Percentiles rank a stretch among this genome's conserved stretches.
Evolutionary conservation across 129 eudicot genomes (phyloP).

Genomic region (Escallonia rubra): DNA sequence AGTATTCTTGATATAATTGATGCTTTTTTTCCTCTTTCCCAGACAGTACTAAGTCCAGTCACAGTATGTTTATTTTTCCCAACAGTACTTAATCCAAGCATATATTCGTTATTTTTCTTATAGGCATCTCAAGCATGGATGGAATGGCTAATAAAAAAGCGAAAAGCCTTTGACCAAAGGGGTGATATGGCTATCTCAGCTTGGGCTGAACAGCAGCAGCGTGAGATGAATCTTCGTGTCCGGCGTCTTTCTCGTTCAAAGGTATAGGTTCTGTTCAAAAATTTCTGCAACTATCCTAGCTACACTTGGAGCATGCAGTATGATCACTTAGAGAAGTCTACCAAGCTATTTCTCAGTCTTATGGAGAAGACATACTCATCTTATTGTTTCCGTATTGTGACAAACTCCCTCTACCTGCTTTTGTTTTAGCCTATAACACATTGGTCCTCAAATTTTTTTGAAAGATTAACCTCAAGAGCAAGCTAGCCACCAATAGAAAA

Average conservation of each 20-base stretch:
- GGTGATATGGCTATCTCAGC: slow-evolving; percentile 99
- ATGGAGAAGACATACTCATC: neutral
- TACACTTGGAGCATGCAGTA: neutral
- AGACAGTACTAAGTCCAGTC: neutral
- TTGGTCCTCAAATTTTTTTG: no score
- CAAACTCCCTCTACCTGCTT: no score
- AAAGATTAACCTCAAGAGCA: no score
- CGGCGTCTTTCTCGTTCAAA: slow-evolving; percentile 97
- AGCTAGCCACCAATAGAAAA: no score
- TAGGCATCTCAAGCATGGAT: slow-evolving; percentile 99
- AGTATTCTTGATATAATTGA: neutral
- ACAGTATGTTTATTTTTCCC: neutral
- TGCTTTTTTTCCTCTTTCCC: neutral
- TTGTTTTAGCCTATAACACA: no score
- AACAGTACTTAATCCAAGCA: neutral
- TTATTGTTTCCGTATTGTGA: neutral
- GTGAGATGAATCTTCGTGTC: slow-evolving; percentile 72
- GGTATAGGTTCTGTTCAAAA: slow-evolving; percentile 32
- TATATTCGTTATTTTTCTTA: slow-evolving; percentile 2
- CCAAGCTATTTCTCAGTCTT: neutral
- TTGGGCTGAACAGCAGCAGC: slow-evolving; percentile 99
- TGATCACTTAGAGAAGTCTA: neutral
- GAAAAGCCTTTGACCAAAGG: slow-evolving; percentile 93
- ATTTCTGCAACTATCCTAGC: neutral
- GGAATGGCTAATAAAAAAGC: slow-evolving; percentile 95